A percentile compares a stretch with the other conserved stretches of the same genome.
These are phyloP conservation scores for Blastocystis sp. DNA, from an alignment of 352 stramenopile species.

Conservation along the genomic window DNA sequence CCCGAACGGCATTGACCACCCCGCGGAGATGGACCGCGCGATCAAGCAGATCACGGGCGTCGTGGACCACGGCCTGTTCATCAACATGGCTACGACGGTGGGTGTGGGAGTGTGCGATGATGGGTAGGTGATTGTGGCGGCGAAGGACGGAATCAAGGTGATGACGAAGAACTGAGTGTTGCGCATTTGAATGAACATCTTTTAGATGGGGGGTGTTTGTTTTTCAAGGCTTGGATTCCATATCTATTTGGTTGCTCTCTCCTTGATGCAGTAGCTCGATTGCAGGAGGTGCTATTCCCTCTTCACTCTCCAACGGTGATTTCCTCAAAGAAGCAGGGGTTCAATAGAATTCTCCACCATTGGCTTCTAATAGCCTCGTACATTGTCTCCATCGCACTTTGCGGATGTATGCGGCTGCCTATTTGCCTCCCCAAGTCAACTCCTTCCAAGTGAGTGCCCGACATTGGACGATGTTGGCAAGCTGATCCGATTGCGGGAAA, in stretches of 20 bases:
- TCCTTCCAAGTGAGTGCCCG: too few relatives aligned
- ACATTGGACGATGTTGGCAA: too few relatives aligned
- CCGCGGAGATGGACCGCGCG: slow-evolving; percentile 10
- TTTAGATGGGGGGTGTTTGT: not conserved
- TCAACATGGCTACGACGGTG: slow-evolving; percentile 42
- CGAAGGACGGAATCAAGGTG: slow-evolving; percentile 12
- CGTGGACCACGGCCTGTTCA: slow-evolving; percentile 52
- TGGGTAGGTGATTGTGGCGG: slow-evolving; percentile 17
- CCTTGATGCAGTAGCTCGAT: not conserved
- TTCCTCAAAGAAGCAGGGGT: not conserved
- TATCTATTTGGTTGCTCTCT: not conserved
- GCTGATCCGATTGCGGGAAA: too few relatives aligned
- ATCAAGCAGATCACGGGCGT: slow-evolving; percentile 27
- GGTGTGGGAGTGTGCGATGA: not conserved
- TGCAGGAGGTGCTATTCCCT: not conserved
- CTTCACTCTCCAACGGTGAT: not conserved
- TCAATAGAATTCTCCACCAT: not conserved
- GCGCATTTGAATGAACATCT: not conserved
- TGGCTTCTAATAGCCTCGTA: too few relatives aligned
- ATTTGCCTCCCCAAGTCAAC: too few relatives aligned
- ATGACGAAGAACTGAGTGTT: not conserved
- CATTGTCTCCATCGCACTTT: too few relatives aligned
- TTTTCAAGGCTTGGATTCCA: not conserved
- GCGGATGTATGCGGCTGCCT: too few relatives aligned
- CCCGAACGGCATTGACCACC: slow-evolving; percentile 13